These are phyloP conservation scores for Simplicillium sp. DNA, from an alignment of 2,329 filamentous ascomycete genomes.

Conservation along the genomic window DNA sequence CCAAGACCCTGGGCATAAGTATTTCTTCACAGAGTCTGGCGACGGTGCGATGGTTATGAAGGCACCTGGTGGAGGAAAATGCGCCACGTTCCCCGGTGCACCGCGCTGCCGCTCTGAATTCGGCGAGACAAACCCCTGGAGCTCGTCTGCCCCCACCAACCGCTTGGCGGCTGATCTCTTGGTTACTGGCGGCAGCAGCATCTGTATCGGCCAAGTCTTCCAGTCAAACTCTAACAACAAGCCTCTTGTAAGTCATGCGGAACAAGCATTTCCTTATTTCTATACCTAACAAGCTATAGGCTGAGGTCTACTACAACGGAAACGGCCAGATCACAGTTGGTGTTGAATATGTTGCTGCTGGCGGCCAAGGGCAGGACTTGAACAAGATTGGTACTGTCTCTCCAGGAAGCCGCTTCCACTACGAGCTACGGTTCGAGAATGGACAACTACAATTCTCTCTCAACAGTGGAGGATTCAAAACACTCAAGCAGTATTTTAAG, in stretches of 20 bases:
- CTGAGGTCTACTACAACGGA: conserved; percentile 1
- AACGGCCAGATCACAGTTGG: conserved; percentile 1
- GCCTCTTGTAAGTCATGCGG: neutral
- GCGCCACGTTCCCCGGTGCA: conserved; percentile 1
- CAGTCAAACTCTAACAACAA: conserved; percentile 3
- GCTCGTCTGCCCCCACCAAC: neutral
- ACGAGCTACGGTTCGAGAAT: conserved; percentile 2
- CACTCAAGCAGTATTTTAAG: conserved; percentile 1
- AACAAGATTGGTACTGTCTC: conserved; percentile 2
- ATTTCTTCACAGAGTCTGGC: conserved; percentile 1
- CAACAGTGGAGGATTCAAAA: conserved; percentile 1
- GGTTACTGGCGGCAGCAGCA: conserved; percentile 1
- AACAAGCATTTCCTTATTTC: neutral
- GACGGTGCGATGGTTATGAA: conserved; percentile 3
- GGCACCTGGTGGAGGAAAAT: conserved; percentile 2
- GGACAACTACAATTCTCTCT: conserved; percentile 1
- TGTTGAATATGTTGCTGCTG: neutral
- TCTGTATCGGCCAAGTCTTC: conserved; percentile 3
- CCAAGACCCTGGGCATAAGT: neutral
- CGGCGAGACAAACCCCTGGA: conserved; percentile 1
- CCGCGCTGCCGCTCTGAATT: conserved; percentile 2
- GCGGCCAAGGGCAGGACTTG: conserved; percentile 1
- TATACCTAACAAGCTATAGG: conserved; percentile 1
- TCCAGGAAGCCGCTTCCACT: neutral
- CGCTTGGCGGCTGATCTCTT: neutral